Base-by-base conservation (phyloP, 225 moss, liverwort and hornwort genomes). In the Lunularia cruciata region DNA sequence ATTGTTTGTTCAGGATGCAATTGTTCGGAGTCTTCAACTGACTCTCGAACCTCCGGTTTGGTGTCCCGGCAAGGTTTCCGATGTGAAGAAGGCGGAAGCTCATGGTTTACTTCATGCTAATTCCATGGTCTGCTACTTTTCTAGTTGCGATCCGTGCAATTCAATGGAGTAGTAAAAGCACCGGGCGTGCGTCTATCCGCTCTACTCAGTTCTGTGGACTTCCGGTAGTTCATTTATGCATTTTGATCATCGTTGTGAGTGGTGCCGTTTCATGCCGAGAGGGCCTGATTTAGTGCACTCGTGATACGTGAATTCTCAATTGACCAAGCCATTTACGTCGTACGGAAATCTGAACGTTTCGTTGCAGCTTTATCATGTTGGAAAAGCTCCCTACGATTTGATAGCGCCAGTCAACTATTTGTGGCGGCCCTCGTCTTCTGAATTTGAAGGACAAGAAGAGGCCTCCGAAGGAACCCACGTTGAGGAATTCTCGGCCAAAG, bases 121-220 rank as follows among this genome's bases (percentile, higher is more conserved):
- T 85, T 89, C 91, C 42, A 85, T 91, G 91, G 98, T 98, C 64
- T 73, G 85, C n/a, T 85, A 62, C 48, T 70, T 47, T 60, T 67
- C 47, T 68, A 75, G 57, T 67, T 60, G 30, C 46, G 23, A 31
- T 47, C 10, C 3, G 39, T 40, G 5, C 39, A 12, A n/a, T n/a
- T n/a, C n/a, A 6, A 23, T 40, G 10, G 22, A 40, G 37, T 8
- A 36, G 37, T 60, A 60, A 25, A 26, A 61, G 23, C 22, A 61
- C 23, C 26, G 9, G 38, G 43, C 5, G n/a, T n/a, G n/a, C n/a
- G n/a, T n/a, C n/a, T n/a, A n/a, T n/a, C n/a, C n/a, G n/a, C n/a
- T n/a, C n/a, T n/a, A n/a, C n/a, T n/a, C n/a, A n/a, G n/a, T n/a
- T n/a, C n/a, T n/a, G n/a, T n/a, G n/a, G n/a, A n/a, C n/a, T n/a